Base-by-base conservation (phyloP, 2,329 filamentous ascomycete genomes). In the Aspergillus texensis region DNA sequence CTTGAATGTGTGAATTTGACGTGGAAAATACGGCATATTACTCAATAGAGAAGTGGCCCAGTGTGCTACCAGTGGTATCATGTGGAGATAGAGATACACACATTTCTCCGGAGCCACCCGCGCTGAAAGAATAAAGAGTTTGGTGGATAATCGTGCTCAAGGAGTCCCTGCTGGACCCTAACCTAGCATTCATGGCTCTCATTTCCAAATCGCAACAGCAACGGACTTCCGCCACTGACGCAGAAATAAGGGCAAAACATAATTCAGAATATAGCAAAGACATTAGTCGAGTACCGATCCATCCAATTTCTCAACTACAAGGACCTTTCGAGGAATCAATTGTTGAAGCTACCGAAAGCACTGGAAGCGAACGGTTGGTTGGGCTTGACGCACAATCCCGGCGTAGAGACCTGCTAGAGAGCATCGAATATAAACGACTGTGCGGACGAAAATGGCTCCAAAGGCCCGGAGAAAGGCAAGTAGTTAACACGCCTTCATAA, bases 391-490 rank as follows among this genome's bases (percentile, higher is more conserved):
- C 78, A 10, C 74, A 77, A 59, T 70, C 76, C 9, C 86, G 91
- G 68, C 88, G 89, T 66, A 88, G 88, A 68, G 82, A 83, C 73
- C 83, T 95, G 32, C 82, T 96, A 50, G 88, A 91, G 64, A 87
- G 88, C 66, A 83, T 85, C 43, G 85, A 88, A 63, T 88, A 89
- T 64, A 90, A 91, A 62, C 86, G 88, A 16, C 86, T 92, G 14
- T 91, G 92, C 74, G 89, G 88, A 58, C 86, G 89, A 56, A 80
- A 87, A 74, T 97, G 94, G 93, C 88, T 90, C 62, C 89, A 91
- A 75, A 88, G 89, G 59, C 85, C 88, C 0, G 88, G 88, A 50
- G 92, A 95, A 71, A 74, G 71, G 76, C 71, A 67, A 72, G 70
- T 52, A 48, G 6, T 57, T 21, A 26, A 24, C 28, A 30, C 16